Base-by-base conservation (phyloP, 2,329 filamentous ascomycete species). In the Cladobotryum protrusum region DNA sequence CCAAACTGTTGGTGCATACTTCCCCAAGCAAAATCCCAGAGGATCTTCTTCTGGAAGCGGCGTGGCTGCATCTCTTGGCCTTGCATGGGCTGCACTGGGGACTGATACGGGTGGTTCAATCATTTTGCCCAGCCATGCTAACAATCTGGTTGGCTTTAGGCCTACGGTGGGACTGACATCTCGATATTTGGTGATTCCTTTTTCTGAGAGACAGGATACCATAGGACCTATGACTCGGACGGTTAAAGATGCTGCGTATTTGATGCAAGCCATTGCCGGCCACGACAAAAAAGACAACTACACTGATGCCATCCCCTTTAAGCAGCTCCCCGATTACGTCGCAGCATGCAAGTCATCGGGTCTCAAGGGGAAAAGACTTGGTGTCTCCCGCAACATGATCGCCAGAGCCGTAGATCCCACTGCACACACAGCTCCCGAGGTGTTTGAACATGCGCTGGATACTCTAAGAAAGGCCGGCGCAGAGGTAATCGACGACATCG, bases 111-210 rank as follows among this genome's bases (percentile, higher is more conserved):
- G 65, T 69, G 13, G 83, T 15, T 83, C 78, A 15, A 85, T 88
- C 48, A 60, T 86, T 4, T 72, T 71, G 9, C 85, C 85, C 0
- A 60, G 70, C 0, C 58, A 64, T 40, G 45, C 54, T 5, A 85
- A 79, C 67, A 84, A 83, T 50, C 61, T 87, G 4, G 83, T 86
- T 0, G 85, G 83, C 1, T 81, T 88, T 58, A 85, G 84, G 63
- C 82, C 84, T 0, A 84, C 82, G 0, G 78, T 86, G 3, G 85
- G 85, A 0, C 67, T 87, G 2, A 85, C 79, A 1, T 83, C 80
- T 5, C 72, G 81, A 18, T 65, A 76, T 52, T 70, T 85, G 4
- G 83, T 87, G 1, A 78, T 89, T 11, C 85, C 86, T 1, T 80
- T 88, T 4, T 79, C 75, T 2, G 65, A 75, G 32, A 76, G 81